Evolutionary conservation across 306 rosid species (phyloP), one percentile per base, ranked within the genome.

Genomic region (Sophora flavescens): DNA sequence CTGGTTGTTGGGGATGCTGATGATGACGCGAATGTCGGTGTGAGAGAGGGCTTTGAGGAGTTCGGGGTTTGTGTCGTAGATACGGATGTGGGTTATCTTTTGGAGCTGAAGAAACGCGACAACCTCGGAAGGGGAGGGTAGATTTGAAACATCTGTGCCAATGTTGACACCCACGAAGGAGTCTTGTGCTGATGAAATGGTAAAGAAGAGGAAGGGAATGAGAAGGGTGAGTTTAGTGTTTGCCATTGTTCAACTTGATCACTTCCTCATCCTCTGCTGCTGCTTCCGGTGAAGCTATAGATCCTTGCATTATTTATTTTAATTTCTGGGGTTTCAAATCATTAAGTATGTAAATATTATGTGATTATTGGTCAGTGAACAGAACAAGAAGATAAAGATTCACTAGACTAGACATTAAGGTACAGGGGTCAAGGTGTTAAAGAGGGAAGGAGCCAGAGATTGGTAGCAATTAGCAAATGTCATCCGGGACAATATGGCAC

Each of bases 1-100:
- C 82, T 95, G 97, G 77, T 95, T 92, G 68, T 95, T 95, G 15
- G 99, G 99, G 7, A 95, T 87, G 69, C 91, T 82, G 76, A 95
- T 85, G 8, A 88, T 63, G 52, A 92, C 99, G 1, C 91, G 87
- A 67, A 95, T 92, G 75, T 87, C 89, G 44, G 93, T 80, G 2
- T 81, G 83, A 12, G 90, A 80, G 70, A 95, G 17, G 4, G 97
- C 88, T 79, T 79, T 85, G 76, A 95, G 97, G 8, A 92, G 76
- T 47, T 88, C 93, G 1, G 90, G 87, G 83, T 87, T 83, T 0
- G 96, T 93, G 80, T 95, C 98, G 93, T 91, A 92, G 82, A 95
- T 80, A 1, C 97, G 84, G 39, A 95, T 51, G 68, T 95, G 96
- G 4, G 81, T 86, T 52, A 95, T 92, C 69, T 91, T 88, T 59